phyloP scores from a whole-genome alignment of 2,329 filamentous ascomycete genomes.

The Apiospora phragmitis region DNA sequence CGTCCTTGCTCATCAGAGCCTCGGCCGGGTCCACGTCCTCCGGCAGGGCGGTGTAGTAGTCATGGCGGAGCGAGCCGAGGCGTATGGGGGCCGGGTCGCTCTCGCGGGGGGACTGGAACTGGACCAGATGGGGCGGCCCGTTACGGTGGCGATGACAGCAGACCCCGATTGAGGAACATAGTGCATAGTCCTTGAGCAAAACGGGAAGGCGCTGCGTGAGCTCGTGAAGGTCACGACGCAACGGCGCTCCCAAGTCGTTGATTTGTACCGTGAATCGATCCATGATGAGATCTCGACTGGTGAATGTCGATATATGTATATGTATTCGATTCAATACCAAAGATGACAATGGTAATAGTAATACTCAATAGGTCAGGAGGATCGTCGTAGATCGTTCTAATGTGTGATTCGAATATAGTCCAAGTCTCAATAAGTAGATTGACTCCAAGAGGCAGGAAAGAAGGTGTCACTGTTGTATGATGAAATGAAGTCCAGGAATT shows the following conservation, averaged over 20 bases:
- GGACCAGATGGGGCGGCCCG: background rate
- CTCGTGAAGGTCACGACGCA: no score
- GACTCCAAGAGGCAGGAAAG: background rate
- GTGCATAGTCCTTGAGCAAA: background rate
- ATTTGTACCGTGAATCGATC: no score
- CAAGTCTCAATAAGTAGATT: background rate
- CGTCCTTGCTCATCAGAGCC: background rate
- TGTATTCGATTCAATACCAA: no score
- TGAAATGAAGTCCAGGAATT: background rate
- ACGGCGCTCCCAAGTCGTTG: no score
- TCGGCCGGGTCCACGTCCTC: background rate
- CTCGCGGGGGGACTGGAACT: background rate
- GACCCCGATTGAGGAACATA: background rate
- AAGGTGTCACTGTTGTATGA: background rate
- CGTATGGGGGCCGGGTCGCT: background rate
- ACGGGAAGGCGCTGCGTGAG: background rate
- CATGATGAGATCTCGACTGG: no score
- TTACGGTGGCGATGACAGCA: background rate
- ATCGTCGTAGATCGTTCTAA: no score
- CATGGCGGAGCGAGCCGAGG: background rate
- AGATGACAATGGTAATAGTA: no score
- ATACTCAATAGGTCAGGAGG: no score
- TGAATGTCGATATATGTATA: background rate
- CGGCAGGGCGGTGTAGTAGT: background rate
- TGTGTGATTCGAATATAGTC: background rate